Percentiles rank a stretch among this genome's conserved stretches.
Conservation (phyloP, 129 eudicot genomes). For the Flaveria ramosissima region DNA sequence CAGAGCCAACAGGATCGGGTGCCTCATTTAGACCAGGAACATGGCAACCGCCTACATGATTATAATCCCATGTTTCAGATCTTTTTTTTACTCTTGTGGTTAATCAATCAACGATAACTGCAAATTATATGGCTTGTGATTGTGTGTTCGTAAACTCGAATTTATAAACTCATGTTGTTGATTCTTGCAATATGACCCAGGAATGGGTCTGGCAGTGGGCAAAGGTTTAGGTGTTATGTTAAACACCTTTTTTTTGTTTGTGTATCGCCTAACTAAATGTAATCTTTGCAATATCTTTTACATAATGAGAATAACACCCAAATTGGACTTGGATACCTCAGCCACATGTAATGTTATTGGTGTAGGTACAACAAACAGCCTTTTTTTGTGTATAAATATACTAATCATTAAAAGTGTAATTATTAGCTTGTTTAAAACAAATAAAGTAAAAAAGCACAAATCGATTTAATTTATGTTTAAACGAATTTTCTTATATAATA, state of each 20-base stretch:
- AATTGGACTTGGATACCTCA: slow-evolving; percentile 15
- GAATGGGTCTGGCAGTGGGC: slow-evolving; percentile 2
- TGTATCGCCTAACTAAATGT: background rate
- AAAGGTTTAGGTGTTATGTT: slow-evolving; percentile 13
- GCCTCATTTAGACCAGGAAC: slow-evolving; percentile 82
- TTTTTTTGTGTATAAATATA: background rate
- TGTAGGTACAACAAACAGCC: background rate
- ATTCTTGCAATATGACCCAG: slow-evolving; percentile 19
- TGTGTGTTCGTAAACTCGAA: slow-evolving; percentile 20
- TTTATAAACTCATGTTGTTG: slow-evolving; percentile 2
- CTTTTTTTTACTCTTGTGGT: slow-evolving; percentile 1
- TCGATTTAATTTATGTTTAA: no score
- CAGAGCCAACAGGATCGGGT: slow-evolving; percentile 95
- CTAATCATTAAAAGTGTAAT: background rate
- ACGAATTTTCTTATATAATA: no score
- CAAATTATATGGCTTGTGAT: slow-evolving; percentile 6
- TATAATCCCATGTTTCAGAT: background rate
- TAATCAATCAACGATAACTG: slow-evolving; percentile 6
- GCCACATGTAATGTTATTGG: background rate
- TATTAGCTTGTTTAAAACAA: background rate
- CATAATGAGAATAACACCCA: background rate
- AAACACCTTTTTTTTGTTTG: background rate
- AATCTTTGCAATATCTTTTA: background rate
- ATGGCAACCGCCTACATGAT: slow-evolving; percentile 93
- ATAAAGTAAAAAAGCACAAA: background rate